Conservation (phyloP, 805 yeast genomes). For the Jamesozyma piceae region DNA sequence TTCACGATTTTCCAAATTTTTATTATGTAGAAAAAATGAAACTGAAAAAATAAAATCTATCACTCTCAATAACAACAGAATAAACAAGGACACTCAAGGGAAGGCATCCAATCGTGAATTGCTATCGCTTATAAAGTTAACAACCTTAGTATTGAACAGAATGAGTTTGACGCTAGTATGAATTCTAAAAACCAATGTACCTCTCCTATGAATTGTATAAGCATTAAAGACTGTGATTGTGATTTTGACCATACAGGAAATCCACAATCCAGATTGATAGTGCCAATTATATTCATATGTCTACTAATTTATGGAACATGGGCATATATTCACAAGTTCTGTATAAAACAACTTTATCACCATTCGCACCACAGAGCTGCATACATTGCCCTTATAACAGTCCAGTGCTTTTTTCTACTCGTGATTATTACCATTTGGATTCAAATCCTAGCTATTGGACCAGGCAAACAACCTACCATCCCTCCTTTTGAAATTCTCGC, state of each 20-base stretch:
- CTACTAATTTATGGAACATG: slow-evolving; percentile 34
- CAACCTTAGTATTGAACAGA: too few species aligned
- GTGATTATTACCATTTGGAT: slow-evolving; percentile 15
- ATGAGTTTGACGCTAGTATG: too few species aligned
- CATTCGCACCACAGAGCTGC: slow-evolving; percentile 9
- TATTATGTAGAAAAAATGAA: too few species aligned
- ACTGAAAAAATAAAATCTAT: too few species aligned
- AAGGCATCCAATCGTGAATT: too few species aligned
- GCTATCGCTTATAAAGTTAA: too few species aligned
- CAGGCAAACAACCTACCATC: slow-evolving; percentile 21
- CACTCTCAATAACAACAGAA: too few species aligned
- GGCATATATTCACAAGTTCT: slow-evolving; percentile 37
- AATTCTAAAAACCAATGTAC: too few species aligned
- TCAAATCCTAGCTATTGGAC: slow-evolving; percentile 15
- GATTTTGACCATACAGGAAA: background rate
- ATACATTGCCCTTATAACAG: slow-evolving; percentile 18
- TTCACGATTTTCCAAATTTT: too few species aligned
- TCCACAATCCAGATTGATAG: background rate
- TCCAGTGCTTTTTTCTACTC: slow-evolving; percentile 9
- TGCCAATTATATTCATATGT: slow-evolving; percentile 2
- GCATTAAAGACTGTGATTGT: background rate
- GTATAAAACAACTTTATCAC: slow-evolving; percentile 28
- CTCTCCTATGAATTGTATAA: too few species aligned
- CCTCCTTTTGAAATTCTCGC: slow-evolving; percentile 18
- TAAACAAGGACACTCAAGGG: too few species aligned